A percentile compares a stretch with the other conserved stretches of the same genome.
phyloP scores from a whole-genome alignment of 306 rosid genomes.

The Vigna trinervia region DNA sequence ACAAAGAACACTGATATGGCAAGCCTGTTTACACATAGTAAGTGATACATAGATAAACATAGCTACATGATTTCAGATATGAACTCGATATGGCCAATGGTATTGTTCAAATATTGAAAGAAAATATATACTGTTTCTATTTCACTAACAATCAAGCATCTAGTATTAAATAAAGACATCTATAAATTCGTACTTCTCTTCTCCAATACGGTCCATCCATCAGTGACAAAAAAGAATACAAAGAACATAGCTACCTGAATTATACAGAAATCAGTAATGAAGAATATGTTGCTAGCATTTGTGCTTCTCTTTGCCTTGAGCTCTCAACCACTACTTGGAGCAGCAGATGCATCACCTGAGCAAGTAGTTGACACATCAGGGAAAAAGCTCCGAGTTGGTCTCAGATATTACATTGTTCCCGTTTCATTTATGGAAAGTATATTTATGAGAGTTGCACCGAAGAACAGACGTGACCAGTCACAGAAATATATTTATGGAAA shows the following conservation, averaged over 20 bases:
- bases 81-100: background rate
- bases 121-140: background rate
- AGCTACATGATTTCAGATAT: background rate
- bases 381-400: constrained; percentile 15
- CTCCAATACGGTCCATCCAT: constrained; percentile 1
- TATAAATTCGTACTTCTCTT: constrained; percentile 1
- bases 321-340: constrained; percentile 10
- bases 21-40: background rate
- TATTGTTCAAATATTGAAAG: background rate
- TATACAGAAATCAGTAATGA: constrained; percentile 22
- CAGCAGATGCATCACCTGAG: constrained; percentile 14
- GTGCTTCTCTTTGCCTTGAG: background rate
- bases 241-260: background rate
- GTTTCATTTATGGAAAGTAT: no score
- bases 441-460: no score
- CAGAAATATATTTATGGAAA: no score
- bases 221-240: background rate
- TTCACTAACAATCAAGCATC: background rate
- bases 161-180: background rate
- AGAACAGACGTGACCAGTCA: no score
- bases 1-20: background rate
- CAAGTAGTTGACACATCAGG: constrained; percentile 52
- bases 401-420: constrained; percentile 36
- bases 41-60: no score
- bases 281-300: background rate